Evolutionary conservation across 2,329 filamentous ascomycete genomes (phyloP), one percentile per base, ranked within the genome.

Genomic region (Aspergillus phoenicis): DNA sequence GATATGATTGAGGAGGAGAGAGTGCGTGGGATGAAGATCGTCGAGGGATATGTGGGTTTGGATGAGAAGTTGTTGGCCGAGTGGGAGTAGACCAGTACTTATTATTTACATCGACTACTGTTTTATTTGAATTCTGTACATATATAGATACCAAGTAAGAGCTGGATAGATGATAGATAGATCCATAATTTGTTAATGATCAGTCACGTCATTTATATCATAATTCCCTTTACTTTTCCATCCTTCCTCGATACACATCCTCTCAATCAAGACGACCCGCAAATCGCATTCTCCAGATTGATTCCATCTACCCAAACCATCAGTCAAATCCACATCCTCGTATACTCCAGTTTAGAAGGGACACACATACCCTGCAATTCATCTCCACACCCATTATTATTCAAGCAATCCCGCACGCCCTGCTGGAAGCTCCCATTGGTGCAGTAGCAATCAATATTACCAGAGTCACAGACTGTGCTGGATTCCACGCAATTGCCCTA

Each of bases 1-100:
- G 82, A 86, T 58, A 77, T 80, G 20, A 84, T 89, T 61, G 85
- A 89, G 66, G 75, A 79, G 60, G 84, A 88, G 72, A 77, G 86
- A 36, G 60, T 81, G 53, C 76, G 83, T 45, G 87, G 86, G 0
- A 64, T 88, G 68, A 75, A 78, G 60, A 75, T 86, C 30, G 84
- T 86, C 4, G 77, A 81, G 66, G 80, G 83, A 43, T 88, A 86
- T 71, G 78, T 82, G 26, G 77, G 73, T 11, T 68, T 88, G 66
- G 85, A 87, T 68, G 78, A 74, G 28, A 73, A 62, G 57, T 71
- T 86, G 64, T 78, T 84, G 68, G 81, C 81, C 11, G 82, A 84
- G 64, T 84, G 74, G 73, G 64, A 59, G 39, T 63, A 30, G 58
- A 51, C 10, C 13, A 20, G 20, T 33, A 26, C 54, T 36, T n/a